Base-by-base conservation (phyloP, 2,329 filamentous ascomycete species). In the Scleromitrula shiraiana region DNA sequence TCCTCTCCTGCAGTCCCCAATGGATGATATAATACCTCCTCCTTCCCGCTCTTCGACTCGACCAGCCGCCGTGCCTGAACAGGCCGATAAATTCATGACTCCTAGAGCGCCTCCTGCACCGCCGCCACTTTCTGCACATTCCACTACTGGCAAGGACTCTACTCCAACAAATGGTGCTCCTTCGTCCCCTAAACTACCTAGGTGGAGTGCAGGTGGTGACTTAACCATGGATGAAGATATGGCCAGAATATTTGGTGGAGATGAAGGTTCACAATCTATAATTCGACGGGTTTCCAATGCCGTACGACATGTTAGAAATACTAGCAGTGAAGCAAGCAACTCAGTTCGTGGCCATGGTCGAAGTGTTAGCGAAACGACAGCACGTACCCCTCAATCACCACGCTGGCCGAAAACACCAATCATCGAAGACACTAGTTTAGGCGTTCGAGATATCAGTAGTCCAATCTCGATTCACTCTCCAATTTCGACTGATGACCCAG, bases 161-260 rank as follows among this genome's bases (percentile, higher is more conserved):
- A 70, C 64, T 52, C 68, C 73, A 53, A n/a, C 48, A 38, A 62
- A 63, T 49, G 61, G 59, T 12, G 43, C 33, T 5, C 55, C 58
- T n/a, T 56, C 67, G 32, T 86, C 83, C 8, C 82, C 84, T 8
- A 82, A 81, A 58, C 70, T 88, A 53, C 79, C 84, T 55, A 76
- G 83, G 60, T 87, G 78, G 78, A 95, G 85, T 65, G 76, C 78
- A 36, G 88, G 87, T 44, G 88, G 83, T 46, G 89, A 95, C 56
- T 93, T 96, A 62, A 93, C 85, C 51, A 82, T 95, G 83, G 91
- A 97, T 56, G 90, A 96, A 65, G 93, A 97, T 63, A 88, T 96
- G 80, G 85, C 87, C 46, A 83, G 90, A 49, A 91, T 96, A 50
- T 73, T 95, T 51, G 85, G 61, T 27, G 82, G 80, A 17, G 88